Conservation (phyloP, 2,329 filamentous ascomycete genomes). For the Pseudogymnoascus sp. region DNA sequence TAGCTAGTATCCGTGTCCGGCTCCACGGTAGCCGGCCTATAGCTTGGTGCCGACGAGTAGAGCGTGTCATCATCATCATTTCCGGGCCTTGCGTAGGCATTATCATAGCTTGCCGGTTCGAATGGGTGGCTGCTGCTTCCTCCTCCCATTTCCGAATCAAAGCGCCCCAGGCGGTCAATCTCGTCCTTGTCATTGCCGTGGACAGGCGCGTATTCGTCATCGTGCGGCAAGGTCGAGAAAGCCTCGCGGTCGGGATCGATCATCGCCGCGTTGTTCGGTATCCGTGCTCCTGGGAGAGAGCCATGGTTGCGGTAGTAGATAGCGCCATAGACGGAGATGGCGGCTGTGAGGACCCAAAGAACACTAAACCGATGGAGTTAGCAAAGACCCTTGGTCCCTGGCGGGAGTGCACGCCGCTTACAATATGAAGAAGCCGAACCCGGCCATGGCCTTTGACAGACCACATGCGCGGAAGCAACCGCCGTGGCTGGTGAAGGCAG, state of each 20-base stretch:
- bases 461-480: constrained; percentile 48
- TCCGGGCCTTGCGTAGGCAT: not conserved
- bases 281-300: constrained; percentile 47
- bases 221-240: constrained; percentile 60
- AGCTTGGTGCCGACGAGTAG: not conserved
- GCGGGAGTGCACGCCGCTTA: constrained; percentile 30
- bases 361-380: constrained; percentile 34
- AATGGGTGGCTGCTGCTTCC: not conserved
- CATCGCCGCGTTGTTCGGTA: constrained; percentile 31
- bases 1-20: not conserved
- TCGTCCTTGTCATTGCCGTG: constrained; percentile 45
- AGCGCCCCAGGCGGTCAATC: not conserved
- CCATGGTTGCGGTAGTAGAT: constrained; percentile 56
- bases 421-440: constrained; percentile 54
- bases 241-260: constrained; percentile 63
- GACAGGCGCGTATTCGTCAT: constrained; percentile 58
- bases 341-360: constrained; percentile 45
- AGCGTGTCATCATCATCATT: not conserved
- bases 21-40: not conserved
- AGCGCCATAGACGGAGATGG: constrained; percentile 52
- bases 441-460: constrained; percentile 57
- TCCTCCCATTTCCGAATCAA: not conserved
- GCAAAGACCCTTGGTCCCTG: not conserved
- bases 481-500: constrained; percentile 51
- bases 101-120: not conserved